Conservation (phyloP, 2,329 filamentous ascomycete genomes). For the Xylariaceae sp. region DNA sequence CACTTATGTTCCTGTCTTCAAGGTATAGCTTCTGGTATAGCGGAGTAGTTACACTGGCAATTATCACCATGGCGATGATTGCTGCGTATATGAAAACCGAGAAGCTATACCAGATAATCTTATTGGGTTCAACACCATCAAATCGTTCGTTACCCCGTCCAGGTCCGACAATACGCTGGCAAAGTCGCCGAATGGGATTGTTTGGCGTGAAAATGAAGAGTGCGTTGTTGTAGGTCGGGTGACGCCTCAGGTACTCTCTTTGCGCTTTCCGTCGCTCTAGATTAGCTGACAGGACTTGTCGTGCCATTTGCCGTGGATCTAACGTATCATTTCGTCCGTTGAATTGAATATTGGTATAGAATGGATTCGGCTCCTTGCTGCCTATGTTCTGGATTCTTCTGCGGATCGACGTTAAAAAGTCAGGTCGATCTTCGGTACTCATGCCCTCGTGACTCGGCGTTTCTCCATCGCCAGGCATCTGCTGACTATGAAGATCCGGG, state of each 20-base stretch:
- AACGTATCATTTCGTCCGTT: constrained; percentile 69
- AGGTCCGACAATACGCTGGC: constrained; percentile 85
- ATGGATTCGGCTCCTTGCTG: constrained; percentile 81
- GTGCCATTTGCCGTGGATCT: constrained; percentile 82
- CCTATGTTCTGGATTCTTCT: constrained; percentile 53
- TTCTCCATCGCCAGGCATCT: constrained; percentile 24
- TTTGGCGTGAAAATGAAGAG: constrained; percentile 77
- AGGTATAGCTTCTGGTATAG: constrained; percentile 90
- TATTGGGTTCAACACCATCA: constrained; percentile 84
- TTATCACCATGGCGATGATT: constrained; percentile 95
- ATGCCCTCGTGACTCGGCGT: constrained; percentile 32
- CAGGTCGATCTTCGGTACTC: constrained; percentile 47
- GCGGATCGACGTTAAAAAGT: constrained; percentile 57
- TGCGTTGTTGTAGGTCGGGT: constrained; percentile 89
- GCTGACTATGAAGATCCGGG: constrained; percentile 36
- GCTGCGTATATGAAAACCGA: constrained; percentile 90
- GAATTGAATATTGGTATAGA: constrained; percentile 72
- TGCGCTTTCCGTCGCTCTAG: constrained; percentile 81
- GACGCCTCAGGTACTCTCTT: constrained; percentile 77
- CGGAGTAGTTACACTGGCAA: constrained; percentile 91
- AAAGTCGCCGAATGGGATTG: constrained; percentile 73
- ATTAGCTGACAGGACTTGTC: constrained; percentile 79
- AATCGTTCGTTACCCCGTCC: constrained; percentile 81
- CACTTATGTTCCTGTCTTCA: constrained; percentile 34
- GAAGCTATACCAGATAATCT: constrained; percentile 85